phyloP scores from a whole-genome alignment of 441 rosid species.

The Melastoma candidum region DNA sequence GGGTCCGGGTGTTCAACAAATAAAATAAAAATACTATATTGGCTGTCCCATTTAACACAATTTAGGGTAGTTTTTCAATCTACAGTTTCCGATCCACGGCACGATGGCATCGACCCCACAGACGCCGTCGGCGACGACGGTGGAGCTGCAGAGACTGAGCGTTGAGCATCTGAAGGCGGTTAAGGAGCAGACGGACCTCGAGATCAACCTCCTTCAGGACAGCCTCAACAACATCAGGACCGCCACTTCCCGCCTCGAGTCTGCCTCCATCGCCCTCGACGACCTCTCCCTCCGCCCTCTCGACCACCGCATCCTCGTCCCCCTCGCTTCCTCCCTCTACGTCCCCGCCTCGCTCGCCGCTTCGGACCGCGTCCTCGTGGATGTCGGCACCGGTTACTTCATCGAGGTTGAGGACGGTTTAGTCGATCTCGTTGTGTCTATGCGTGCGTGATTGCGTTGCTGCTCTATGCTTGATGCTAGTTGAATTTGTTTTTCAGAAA shows the following conservation, averaged over 20 bases:
- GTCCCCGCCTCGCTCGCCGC: constrained; percentile 84
- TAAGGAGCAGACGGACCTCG: not conserved
- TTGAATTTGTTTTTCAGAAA: constrained; percentile 36
- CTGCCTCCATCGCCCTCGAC: constrained; percentile 67
- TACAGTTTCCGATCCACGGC: no score
- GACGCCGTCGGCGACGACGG: constrained; percentile 40
- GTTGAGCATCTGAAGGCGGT: not conserved
- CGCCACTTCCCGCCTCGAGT: constrained; percentile 74
- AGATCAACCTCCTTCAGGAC: constrained; percentile 42
- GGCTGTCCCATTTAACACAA: no score
- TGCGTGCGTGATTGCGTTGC: not conserved
- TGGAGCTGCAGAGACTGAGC: constrained; percentile 75
- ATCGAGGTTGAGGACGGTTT: constrained; percentile 41
- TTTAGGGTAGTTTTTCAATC: no score
- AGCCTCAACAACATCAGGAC: constrained; percentile 92
- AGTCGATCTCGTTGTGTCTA: not conserved
- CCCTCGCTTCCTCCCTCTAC: constrained; percentile 87
- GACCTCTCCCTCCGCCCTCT: constrained; percentile 78
- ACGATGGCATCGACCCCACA: no score
- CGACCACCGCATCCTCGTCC: constrained; percentile 79
- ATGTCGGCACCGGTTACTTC: constrained; percentile 96
- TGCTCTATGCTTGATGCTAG: constrained; percentile 1
- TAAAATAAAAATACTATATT: no score
- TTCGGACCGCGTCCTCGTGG: constrained; percentile 70
- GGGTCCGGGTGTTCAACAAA: no score